Evolutionary conservation across 1,139 yeast species (phyloP).

Genomic region (Candida pseudocylindracea): DNA sequence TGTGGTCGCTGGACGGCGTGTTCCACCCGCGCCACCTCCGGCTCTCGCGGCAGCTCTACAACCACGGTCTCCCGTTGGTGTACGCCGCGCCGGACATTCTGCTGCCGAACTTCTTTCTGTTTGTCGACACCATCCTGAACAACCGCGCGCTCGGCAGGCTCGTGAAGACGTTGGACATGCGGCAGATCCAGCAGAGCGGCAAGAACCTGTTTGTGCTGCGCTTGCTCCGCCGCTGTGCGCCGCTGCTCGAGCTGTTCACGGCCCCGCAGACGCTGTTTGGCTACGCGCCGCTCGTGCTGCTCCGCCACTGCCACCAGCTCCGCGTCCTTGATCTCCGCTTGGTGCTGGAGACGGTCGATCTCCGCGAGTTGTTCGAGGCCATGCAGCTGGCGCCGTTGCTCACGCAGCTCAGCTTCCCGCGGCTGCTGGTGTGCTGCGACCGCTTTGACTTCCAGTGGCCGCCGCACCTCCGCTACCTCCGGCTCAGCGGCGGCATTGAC

Average conservation of each 20-base stretch:
- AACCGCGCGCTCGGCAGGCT: constrained; percentile 18
- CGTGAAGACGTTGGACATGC: constrained; percentile 39
- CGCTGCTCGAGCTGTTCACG: constrained; percentile 37
- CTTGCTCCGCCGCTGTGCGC: constrained; percentile 51
- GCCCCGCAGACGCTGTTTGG: constrained; percentile 97
- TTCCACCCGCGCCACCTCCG: constrained; percentile 29
- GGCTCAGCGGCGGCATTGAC: constrained; percentile 77
- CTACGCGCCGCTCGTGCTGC: constrained; percentile 60
- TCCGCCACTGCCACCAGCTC: constrained; percentile 45
- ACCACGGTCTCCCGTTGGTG: constrained; percentile 32
- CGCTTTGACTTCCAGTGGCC: constrained; percentile 53
- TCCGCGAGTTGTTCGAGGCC: constrained; percentile 57
- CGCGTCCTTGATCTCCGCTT: constrained; percentile 58
- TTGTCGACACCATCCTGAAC: constrained; percentile 45
- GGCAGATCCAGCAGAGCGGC: constrained; percentile 76
- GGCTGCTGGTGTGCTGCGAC: constrained; percentile 64
- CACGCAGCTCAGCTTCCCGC: constrained; percentile 67
- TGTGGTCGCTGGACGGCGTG: constrained; percentile 11
- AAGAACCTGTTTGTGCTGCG: constrained; percentile 80
- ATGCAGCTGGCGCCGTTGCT: constrained; percentile 37
- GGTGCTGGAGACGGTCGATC: constrained; percentile 77
- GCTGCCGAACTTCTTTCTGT: constrained; percentile 44
- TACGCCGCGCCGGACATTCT: constrained; percentile 40
- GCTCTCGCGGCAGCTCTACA: constrained; percentile 40
- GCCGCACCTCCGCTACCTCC: constrained; percentile 38